Conservation (phyloP, 106 monocot species). For the Posidonia australis region DNA sequence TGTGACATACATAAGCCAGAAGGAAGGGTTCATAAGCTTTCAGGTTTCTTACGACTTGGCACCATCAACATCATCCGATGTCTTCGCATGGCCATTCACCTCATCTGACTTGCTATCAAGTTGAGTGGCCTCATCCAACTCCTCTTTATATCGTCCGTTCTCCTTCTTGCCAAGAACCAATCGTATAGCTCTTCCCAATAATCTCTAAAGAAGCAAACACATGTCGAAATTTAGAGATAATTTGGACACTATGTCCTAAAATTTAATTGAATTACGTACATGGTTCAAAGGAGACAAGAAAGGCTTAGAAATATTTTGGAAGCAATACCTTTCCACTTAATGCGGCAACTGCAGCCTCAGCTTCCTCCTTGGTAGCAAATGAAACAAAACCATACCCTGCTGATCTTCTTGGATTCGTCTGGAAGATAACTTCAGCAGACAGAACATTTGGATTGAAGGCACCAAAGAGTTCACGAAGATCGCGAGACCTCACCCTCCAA, state of each 20-base stretch:
- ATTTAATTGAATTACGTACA: not conserved
- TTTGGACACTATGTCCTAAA: not conserved
- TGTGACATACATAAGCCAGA: not conserved
- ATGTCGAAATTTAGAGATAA: not conserved
- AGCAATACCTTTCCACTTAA: constrained; percentile 74
- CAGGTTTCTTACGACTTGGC: not conserved
- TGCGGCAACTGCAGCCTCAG: constrained; percentile 53
- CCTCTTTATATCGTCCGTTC: not conserved
- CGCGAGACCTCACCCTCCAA: constrained; percentile 37
- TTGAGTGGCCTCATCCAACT: not conserved
- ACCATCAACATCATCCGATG: not conserved
- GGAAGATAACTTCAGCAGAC: constrained; percentile 63
- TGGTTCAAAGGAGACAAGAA: not conserved
- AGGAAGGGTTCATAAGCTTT: not conserved
- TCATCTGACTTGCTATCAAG: not conserved
- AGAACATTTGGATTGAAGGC: constrained; percentile 28
- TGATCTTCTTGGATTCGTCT: constrained; percentile 63
- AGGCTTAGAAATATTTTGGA: not conserved
- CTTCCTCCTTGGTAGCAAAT: constrained; percentile 56
- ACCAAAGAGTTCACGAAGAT: constrained; percentile 56
- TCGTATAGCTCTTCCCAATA: constrained; percentile 53
- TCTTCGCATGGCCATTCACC: constrained; percentile 1
- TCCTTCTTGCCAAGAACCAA: constrained; percentile 30
- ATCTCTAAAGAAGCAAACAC: constrained; percentile 23
- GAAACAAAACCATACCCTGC: constrained; percentile 81